Evolutionary conservation across 108 stramenopile species (phyloP).

Genomic region (Cyclostephanos invisitatus): DNA sequence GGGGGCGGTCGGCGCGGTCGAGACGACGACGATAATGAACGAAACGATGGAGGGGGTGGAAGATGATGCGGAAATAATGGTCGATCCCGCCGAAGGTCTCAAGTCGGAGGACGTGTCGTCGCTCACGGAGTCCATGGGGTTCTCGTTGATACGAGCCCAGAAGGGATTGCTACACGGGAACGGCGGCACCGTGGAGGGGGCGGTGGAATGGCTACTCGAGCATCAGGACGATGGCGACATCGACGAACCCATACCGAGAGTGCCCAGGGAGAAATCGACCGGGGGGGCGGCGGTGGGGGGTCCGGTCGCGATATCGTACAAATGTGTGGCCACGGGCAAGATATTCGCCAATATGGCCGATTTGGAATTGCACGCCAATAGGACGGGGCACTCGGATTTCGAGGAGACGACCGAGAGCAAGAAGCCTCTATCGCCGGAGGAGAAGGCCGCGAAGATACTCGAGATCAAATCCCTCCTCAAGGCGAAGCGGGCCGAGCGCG

Average conservation of each 20-base stretch:
- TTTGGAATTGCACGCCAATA: conserved; percentile 89
- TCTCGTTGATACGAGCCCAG: conserved; percentile 84
- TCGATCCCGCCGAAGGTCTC: conserved; percentile 56
- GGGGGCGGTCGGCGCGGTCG: conserved; percentile 28
- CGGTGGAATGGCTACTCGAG: conserved; percentile 92
- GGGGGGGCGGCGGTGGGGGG: conserved; percentile 6
- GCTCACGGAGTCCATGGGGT: conserved; percentile 86
- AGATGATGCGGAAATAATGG: conserved; percentile 25
- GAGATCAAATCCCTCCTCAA: conserved; percentile 88
- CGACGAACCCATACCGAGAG: conserved; percentile 86
- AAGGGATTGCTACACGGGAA: conserved; percentile 83
- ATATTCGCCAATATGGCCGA: conserved; percentile 83
- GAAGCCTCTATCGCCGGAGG: conserved; percentile 85
- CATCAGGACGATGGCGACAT: conserved; percentile 94
- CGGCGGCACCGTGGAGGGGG: conserved; percentile 83
- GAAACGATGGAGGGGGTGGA: conserved; percentile 14
- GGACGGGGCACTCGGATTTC: conserved; percentile 90
- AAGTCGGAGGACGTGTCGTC: conserved; percentile 61
- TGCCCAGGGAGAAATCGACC: conserved; percentile 25
- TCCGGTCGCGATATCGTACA: conserved; percentile 73
- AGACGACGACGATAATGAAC: conserved; percentile 21
- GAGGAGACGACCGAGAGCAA: conserved; percentile 81
- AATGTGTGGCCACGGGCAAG: conserved; percentile 88
- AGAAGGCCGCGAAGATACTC: conserved; percentile 87
- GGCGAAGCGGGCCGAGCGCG: conserved; percentile 81